Evolutionary conservation across 1,284 basidiomycete species (phyloP).

Genomic region (Puccinia polysora): DNA sequence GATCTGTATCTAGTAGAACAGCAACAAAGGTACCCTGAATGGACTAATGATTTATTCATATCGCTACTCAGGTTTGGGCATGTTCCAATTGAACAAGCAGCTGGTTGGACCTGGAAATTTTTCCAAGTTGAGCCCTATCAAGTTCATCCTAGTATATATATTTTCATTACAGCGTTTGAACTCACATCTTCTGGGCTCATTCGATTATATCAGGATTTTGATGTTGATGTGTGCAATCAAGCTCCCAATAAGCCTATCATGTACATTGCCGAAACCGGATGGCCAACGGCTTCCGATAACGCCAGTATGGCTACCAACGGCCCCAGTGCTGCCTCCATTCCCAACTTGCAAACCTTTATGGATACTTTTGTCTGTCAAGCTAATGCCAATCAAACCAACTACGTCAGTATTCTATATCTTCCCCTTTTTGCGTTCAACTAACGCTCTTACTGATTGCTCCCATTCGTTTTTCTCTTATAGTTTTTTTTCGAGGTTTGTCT

Average conservation of each 20-base stretch:
- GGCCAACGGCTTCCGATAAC: conserved; percentile 66
- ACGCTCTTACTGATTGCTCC: background rate
- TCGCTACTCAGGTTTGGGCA: conserved; percentile 60
- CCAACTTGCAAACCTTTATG: conserved; percentile 72
- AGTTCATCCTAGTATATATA: too few species aligned
- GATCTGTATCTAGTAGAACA: too few species aligned
- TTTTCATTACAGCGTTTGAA: too few species aligned
- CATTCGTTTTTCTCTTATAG: background rate
- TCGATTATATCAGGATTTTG: conserved; percentile 44
- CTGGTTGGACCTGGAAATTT: conserved; percentile 64
- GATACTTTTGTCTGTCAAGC: conserved; percentile 82
- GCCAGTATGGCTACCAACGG: conserved; percentile 59
- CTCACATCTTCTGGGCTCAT: too few species aligned
- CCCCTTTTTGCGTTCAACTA: background rate
- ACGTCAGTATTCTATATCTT: conserved; percentile 51
- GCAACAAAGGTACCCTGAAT: too few species aligned
- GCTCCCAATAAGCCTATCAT: conserved; percentile 62
- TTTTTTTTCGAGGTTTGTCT: conserved; percentile 41
- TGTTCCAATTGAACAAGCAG: conserved; percentile 65
- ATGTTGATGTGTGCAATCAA: conserved; percentile 50
- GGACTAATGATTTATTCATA: background rate
- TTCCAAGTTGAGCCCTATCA: conserved; percentile 57
- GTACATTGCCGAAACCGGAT: conserved; percentile 87
- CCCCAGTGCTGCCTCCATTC: conserved; percentile 62
- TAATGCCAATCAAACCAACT: conserved; percentile 71